A percentile compares a stretch with the other conserved stretches of the same genome.
These are phyloP conservation scores for Phytophthora gonapodyides DNA, from an alignment of 352 stramenopile species.

Conservation along the genomic window DNA sequence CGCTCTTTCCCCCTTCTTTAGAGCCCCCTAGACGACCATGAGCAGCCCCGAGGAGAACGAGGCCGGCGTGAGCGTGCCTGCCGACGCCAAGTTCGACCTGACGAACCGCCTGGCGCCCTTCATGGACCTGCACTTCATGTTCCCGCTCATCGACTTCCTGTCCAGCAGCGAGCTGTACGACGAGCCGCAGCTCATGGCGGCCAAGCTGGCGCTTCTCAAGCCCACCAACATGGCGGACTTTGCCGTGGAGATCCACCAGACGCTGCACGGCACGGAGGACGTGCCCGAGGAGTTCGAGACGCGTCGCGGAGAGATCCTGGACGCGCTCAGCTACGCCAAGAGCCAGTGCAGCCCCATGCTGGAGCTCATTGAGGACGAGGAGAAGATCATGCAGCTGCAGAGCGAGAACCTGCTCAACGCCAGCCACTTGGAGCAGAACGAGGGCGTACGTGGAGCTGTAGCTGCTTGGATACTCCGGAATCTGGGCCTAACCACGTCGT, in stretches of 20 bases:
- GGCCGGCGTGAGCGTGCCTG: constrained; percentile 49
- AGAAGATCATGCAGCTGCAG: constrained; percentile 88
- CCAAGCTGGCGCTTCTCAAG: constrained; percentile 92
- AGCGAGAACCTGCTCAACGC: constrained; percentile 84
- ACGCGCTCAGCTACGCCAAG: constrained; percentile 78
- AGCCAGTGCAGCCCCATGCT: constrained; percentile 77
- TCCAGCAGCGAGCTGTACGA: constrained; percentile 92
- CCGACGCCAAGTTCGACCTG: constrained; percentile 91
- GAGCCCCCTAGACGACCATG: constrained; percentile 25
- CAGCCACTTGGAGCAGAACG: constrained; percentile 78
- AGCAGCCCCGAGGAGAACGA: constrained; percentile 53
- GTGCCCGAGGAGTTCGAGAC: constrained; percentile 86
- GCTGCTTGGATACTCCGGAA: neutral
- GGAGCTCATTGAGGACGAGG: constrained; percentile 81
- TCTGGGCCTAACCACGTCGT: neutral
- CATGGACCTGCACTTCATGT: constrained; percentile 98
- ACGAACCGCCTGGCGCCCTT: constrained; percentile 94
- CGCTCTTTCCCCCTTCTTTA: neutral
- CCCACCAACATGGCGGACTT: constrained; percentile 98
- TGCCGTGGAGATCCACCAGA: constrained; percentile 96
- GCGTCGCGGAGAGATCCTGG: constrained; percentile 71
- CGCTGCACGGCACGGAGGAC: constrained; percentile 83
- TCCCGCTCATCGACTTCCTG: constrained; percentile 96
- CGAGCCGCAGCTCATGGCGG: constrained; percentile 88
- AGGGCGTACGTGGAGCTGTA: constrained; percentile 54